These are phyloP conservation scores for Neurospora sp. DNA, from an alignment of 495 filamentous ascomycete species.

Conservation along the genomic window DNA sequence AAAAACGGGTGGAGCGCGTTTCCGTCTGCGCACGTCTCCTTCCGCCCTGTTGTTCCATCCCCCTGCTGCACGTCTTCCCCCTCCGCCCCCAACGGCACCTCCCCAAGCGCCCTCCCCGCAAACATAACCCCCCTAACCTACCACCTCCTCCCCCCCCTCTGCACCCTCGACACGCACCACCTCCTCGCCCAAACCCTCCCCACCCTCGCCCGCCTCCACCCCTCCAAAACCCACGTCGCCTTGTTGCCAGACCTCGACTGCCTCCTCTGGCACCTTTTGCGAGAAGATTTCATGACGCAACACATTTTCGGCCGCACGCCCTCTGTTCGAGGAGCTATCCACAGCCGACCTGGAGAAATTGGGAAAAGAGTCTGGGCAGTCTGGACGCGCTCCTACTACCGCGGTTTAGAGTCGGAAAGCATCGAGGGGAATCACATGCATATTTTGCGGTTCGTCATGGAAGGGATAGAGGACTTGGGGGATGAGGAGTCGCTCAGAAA, in stretches of 20 bases:
- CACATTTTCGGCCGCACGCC: constrained; percentile 44
- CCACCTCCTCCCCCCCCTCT: constrained; percentile 36
- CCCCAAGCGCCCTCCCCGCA: background rate
- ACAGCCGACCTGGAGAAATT: constrained; percentile 26
- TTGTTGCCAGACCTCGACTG: constrained; percentile 63
- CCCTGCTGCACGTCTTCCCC: background rate
- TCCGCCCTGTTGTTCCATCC: constrained; percentile 29
- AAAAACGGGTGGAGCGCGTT: constrained; percentile 71
- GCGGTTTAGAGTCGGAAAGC: too few species aligned
- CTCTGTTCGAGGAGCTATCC: constrained; percentile 56
- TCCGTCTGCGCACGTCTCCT: constrained; percentile 56
- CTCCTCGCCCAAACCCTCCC: constrained; percentile 31
- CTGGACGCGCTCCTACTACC: too few species aligned
- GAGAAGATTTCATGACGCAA: constrained; percentile 72
- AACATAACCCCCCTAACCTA: too few species aligned
- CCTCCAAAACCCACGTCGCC: constrained; percentile 44
- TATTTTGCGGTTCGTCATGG: constrained; percentile 68
- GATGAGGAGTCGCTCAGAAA: background rate
- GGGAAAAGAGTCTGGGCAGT: constrained; percentile 47
- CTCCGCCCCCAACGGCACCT: constrained; percentile 30
- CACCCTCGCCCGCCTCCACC: constrained; percentile 31
- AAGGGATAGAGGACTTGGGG: background rate
- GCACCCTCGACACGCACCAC: constrained; percentile 43
- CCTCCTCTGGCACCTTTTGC: constrained; percentile 78
- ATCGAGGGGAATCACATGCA: constrained; percentile 57